Evolutionary conservation across 225 moss, liverwort and hornwort species (phyloP).

Genomic region (Bryum argenteum): DNA sequence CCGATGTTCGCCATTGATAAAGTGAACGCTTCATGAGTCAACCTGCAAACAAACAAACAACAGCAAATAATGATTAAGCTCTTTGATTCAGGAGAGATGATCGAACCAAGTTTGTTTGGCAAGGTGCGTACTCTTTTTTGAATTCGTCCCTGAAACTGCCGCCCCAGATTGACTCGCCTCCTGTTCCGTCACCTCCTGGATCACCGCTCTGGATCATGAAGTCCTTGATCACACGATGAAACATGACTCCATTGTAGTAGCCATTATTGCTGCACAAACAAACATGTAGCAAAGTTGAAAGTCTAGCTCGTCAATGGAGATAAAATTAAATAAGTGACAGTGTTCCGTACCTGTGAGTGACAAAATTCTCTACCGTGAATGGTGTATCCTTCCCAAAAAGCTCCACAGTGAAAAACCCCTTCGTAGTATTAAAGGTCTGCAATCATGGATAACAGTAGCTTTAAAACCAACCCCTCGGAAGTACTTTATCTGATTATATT

Average conservation of each 20-base stretch:
- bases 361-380: slow-evolving; percentile 77
- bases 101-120: not conserved
- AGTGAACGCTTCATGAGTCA: slow-evolving; percentile 75
- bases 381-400: slow-evolving; percentile 67
- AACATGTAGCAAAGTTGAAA: not conserved
- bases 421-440: slow-evolving; percentile 81
- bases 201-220: slow-evolving; percentile 90
- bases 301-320: not conserved
- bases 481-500: too few relatives aligned
- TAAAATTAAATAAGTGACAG: slow-evolving; percentile 5
- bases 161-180: slow-evolving; percentile 76
- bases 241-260: slow-evolving; percentile 68
- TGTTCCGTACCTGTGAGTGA: slow-evolving; percentile 60
- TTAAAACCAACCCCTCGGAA: too few relatives aligned
- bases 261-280: slow-evolving; percentile 59
- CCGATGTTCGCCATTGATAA: slow-evolving; percentile 81
- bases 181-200: slow-evolving; percentile 68
- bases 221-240: slow-evolving; percentile 79
- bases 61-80: not conserved
- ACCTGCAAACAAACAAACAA: slow-evolving; percentile 43
- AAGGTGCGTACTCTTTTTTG: slow-evolving; percentile 48
- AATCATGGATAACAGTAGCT: too few relatives aligned
- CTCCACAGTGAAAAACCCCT: slow-evolving; percentile 70
- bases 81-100: not conserved
- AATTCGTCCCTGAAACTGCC: slow-evolving; percentile 71